Evolutionary conservation across 306 rosid genomes (phyloP).

Genomic region (Citrullus mucosospermus): DNA sequence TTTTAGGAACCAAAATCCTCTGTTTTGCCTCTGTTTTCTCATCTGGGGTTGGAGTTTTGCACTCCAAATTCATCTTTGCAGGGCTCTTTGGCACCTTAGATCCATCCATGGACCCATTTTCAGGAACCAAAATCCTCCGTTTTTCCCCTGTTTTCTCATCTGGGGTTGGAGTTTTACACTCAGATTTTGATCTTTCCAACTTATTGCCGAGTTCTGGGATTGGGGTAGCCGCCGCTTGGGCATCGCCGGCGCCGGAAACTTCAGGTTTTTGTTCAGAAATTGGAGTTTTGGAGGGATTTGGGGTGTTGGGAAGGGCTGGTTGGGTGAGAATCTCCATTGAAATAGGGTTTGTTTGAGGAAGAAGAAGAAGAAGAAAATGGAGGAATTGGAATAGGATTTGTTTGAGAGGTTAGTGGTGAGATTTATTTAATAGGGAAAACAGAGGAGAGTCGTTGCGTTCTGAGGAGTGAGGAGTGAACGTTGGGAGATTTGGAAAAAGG

Average conservation of each 20-base stretch:
- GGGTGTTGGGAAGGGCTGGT: background rate
- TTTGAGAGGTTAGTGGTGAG: background rate
- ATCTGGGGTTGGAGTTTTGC: slow-evolving; percentile 31
- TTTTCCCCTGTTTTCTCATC: background rate
- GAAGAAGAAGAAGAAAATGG: background rate
- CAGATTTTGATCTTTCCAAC: background rate
- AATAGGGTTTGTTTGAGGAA: background rate
- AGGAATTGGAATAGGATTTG: background rate
- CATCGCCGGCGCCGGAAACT: background rate
- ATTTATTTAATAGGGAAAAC: background rate
- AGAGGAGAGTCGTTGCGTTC: background rate
- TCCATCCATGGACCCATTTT: background rate
- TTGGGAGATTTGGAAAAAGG: background rate
- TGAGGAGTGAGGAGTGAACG: background rate
- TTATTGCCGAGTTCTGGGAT: background rate
- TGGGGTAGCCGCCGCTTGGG: background rate
- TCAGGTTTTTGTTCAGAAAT: slow-evolving; percentile 7
- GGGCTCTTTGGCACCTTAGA: background rate
- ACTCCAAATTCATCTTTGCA: slow-evolving; percentile 6
- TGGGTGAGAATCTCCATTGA: slow-evolving; percentile 33
- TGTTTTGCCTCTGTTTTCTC: slow-evolving; percentile 10
- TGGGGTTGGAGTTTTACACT: background rate
- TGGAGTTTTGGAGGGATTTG: background rate
- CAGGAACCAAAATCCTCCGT: background rate
- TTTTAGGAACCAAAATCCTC: slow-evolving; percentile 30